Percentiles rank a stretch among this genome's conserved stretches.
Conservation (phyloP, 495 filamentous ascomycete species). For the Emericellopsis terricola region DNA sequence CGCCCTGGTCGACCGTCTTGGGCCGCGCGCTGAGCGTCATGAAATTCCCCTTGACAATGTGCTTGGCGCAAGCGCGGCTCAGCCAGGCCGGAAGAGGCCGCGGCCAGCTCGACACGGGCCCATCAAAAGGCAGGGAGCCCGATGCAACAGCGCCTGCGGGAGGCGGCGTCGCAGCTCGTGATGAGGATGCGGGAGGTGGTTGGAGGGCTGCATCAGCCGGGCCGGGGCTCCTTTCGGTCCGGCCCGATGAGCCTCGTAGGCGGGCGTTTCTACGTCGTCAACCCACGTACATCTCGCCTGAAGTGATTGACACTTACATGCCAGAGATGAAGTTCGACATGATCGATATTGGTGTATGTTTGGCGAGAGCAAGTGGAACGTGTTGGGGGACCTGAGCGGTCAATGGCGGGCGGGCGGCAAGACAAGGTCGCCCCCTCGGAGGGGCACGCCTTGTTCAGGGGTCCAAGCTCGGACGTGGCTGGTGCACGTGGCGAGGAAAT, state of each 20-base stretch:
- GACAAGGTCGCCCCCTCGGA: too few relatives aligned
- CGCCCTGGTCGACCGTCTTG: conserved; percentile 72
- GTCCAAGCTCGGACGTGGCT: too few relatives aligned
- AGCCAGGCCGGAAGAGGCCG: conserved; percentile 4
- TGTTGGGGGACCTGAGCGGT: too few relatives aligned
- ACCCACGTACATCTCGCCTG: too few relatives aligned
- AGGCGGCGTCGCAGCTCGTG: neutral
- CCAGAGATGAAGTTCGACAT: conserved; percentile 70
- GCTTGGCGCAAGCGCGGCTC: conserved; percentile 55
- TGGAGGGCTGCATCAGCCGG: neutral
- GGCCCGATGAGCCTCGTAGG: conserved; percentile 5
- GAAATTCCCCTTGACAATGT: conserved; percentile 91
- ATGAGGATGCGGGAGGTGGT: neutral
- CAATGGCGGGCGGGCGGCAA: too few relatives aligned
- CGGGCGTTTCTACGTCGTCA: neutral
- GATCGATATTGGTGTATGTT: too few relatives aligned
- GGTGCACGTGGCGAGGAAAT: too few relatives aligned
- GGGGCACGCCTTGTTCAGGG: too few relatives aligned
- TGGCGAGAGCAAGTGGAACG: too few relatives aligned
- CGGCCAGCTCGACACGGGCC: conserved; percentile 13
- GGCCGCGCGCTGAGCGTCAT: conserved; percentile 85
- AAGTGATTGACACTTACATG: conserved; percentile 35
- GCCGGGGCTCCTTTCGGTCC: neutral
- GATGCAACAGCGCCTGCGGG: neutral
- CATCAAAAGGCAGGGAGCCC: conserved; percentile 33